Evolutionary conservation across 2,329 filamentous ascomycete species (phyloP).

Genomic region (Nigrospora oryzae): DNA sequence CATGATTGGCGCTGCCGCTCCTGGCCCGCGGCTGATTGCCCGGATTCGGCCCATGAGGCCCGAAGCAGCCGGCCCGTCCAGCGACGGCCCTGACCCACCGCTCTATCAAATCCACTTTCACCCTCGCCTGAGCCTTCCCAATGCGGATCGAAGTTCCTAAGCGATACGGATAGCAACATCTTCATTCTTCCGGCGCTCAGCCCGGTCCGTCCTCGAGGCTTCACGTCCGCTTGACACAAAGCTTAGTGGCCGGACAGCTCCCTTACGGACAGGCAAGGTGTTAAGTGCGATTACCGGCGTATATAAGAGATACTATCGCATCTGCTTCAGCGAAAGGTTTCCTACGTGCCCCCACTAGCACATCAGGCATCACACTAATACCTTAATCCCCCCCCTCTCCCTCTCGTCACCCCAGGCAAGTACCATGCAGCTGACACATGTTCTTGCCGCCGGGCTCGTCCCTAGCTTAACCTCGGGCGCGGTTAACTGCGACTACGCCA

Average conservation of each 20-base stretch:
- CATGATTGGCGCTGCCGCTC: too few species aligned
- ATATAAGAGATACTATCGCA: too few species aligned
- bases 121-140: not conserved
- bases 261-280: too few species aligned
- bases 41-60: not conserved
- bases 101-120: not conserved
- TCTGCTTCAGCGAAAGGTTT: too few species aligned
- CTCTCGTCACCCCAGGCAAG: not conserved
- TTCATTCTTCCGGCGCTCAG: too few species aligned
- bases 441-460: slow-evolving; percentile 3
- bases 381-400: not conserved
- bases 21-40: too few species aligned
- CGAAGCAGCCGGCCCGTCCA: not conserved
- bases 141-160: too few species aligned
- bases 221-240: too few species aligned
- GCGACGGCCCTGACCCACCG: not conserved
- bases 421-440: slow-evolving; percentile 3
- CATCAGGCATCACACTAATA: not conserved
- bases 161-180: too few species aligned
- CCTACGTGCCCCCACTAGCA: not conserved
- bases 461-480: slow-evolving; percentile 5
- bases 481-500: slow-evolving; percentile 8
- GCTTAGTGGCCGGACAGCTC: too few species aligned
- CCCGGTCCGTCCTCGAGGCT: too few species aligned
- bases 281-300: too few species aligned